Evolutionary conservation across 2,329 filamentous ascomycete genomes (phyloP), one percentile per base, ranked within the genome.

Genomic region (Dactylonectria macrodidyma): DNA sequence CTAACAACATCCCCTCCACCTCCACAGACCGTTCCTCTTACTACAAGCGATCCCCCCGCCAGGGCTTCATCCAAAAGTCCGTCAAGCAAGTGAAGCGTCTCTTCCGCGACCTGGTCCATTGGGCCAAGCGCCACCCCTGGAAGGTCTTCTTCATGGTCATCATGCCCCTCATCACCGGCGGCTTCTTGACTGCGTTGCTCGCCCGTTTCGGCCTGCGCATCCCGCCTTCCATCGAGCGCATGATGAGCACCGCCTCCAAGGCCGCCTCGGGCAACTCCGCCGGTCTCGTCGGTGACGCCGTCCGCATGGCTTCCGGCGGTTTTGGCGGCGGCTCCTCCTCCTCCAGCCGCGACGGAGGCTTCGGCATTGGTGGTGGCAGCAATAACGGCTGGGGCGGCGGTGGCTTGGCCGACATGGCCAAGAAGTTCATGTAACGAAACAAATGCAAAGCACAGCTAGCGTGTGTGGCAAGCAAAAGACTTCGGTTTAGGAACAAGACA

Each of bases 61-160:
- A 90, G 67, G 92, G 91, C 77, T 97, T 97, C 84, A 82, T 97
- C 70, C 84, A 90, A 63, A 90, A 91, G 73, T 86, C 94, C 54
- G 87, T 94, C 80, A 89, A 89, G 80, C 92, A 94, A 76, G 89
- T 98, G 68, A 92, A 92, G 78, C 90, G 92, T 50, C 89, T 97
- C 69, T 84, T 97, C 65, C 92, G 92, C 76, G 91, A 97, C 78
- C 90, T 98, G 9, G 86, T 92, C 79, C 89, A 91, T 79, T 97
- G 95, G 83, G 92, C 93, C 76, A 92, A 93, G 78, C 88, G 90
- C 44, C 92, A 98, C 83, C 95, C 95, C 0, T 83, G 94, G 78
- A 97, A 97, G 83, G 93, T 97, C 55, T 93, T 98, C 84, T 86
- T 93, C 85, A 88, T 95, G 69, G 92, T 97, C 70, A 88, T 98